Evolutionary conservation across 257 asterid genomes (phyloP), one percentile per base, ranked within the genome.

Genomic region (Solanum virginianum): DNA sequence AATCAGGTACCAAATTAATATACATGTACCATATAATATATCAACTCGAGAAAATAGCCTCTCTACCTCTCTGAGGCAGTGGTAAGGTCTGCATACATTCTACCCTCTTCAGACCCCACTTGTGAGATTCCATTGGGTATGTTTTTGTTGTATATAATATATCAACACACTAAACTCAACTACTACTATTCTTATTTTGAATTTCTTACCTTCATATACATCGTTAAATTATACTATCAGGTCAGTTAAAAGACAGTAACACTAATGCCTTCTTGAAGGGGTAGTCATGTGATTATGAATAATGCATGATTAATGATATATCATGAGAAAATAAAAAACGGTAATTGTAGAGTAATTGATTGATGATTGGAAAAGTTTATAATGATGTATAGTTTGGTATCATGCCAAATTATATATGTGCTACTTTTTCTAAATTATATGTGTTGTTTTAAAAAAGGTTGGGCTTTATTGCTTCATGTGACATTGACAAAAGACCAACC

Each of bases 1-100:
- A 89, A 89, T 71, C 91, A 87, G 90, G 91, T 89, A 20, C 66
- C 63, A 59, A 59, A 59, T n/a, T n/a, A 4, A n/a, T 59, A 8
- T 45, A 45, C 10, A 45, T 45, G 51, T 45, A 45, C 8, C 51
- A 45, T 8, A 8, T 9, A 59, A 26, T 5, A 26, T 32, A 32
- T 32, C 36, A 32, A 32, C 36, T 2, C 3, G 4, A 32, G 36
- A 32, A 32, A 32, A 32, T 0, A 32, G 0, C 4, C 36, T 32
- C 36, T 2, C 4, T 3, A 32, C 4, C 36, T 32, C 36, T 32
- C 4, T 3, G 36, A 32, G 36, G 0, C 3, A 32, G 36, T 32
- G 36, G 0, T 32, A 32, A 32, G 36, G 36, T 32, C 4, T 32
- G 36, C 36, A 32, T 32, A 32, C 36, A 32, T 32, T 32, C 3